phyloP scores from a whole-genome alignment of 2,329 filamentous ascomycete genomes.

The Exophiala dermatitidis region DNA sequence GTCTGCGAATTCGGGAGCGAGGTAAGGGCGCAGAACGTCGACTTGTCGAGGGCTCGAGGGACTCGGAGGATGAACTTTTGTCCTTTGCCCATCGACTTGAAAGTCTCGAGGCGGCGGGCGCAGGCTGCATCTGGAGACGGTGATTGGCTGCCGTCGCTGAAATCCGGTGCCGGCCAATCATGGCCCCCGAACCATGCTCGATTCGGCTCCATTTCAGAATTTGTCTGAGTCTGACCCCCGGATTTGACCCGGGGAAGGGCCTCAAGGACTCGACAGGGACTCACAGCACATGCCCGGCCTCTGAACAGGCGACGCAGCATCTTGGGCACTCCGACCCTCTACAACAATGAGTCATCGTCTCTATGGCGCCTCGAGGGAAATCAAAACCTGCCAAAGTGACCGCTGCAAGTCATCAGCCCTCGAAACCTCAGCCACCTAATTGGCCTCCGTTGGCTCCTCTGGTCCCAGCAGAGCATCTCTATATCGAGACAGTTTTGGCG shows the following conservation, averaged over 20 bases:
- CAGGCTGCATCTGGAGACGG: neutral
- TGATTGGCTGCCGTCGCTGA: neutral
- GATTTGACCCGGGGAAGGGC: neutral
- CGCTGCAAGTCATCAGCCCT: neutral
- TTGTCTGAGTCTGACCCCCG: neutral
- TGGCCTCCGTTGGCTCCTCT: constrained; percentile 69
- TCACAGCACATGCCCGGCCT: too few species aligned
- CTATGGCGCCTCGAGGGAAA: constrained; percentile 18
- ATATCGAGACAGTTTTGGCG: constrained; percentile 50
- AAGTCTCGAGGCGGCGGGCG: neutral
- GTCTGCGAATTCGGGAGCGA: constrained; percentile 18
- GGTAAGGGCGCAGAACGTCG: constrained; percentile 5
- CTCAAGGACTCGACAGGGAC: too few species aligned
- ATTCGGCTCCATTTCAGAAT: neutral
- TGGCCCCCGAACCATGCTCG: neutral
- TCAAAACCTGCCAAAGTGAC: constrained; percentile 6
- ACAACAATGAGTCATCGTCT: neutral
- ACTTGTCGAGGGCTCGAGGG: constrained; percentile 2
- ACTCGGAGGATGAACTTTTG: too few species aligned
- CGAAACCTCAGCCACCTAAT: constrained; percentile 38
- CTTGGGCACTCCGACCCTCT: neutral
- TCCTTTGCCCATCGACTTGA: neutral
- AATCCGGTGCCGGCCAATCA: constrained; percentile 1
- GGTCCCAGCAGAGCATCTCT: constrained; percentile 58
- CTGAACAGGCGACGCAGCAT: neutral